Evolutionary conservation across 371 early-diverging fungal species (phyloP), one percentile per base, ranked within the genome.

Genomic region (Apophysomyces ossiformis): DNA sequence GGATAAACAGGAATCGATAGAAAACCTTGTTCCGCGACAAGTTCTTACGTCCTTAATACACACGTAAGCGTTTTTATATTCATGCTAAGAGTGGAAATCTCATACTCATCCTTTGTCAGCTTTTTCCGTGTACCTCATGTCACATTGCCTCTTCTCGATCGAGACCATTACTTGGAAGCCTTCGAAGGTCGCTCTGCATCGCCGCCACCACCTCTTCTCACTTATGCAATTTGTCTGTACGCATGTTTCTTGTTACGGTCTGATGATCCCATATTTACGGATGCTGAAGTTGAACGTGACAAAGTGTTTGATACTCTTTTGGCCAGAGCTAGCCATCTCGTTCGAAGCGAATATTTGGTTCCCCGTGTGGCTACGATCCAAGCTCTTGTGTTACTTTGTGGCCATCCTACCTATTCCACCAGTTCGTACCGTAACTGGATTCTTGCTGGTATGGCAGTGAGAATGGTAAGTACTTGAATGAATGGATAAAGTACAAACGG

Each of bases 371-470:
- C 70, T 2, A 79, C 72, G 7, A 69, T 79, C 15, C 76, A 79
- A 63, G 76, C 79, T 0, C 62, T 79, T 12, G 26, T 72, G 9
- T 38, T 79, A n/a, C 46, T 79, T 18, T 72, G 69, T 46, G 67
- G 65, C 1, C 72, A 72, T 50, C 79, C 79, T 1, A 66, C 67
- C 32, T 71, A 61, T 37, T 64, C 71, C 1, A 66, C 66, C 37
- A 70, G 60, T 15, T 66, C 70, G 0, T 68, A 74, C 46, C 62
- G 61, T n/a, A 72, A 64, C 45, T 79, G 79, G 79, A 72, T 79
- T 21, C 58, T 69, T 18, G 70, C 69, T 38, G 79, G 79, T 1
- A 72, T 76, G 74, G 79, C 76, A 15, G 72, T 79, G n/a, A 61
- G 79, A 63, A 79, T 79, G 79, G 76, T 75, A 75, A 32, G 16